Conservation (phyloP, 2,329 filamentous ascomycete species). For the Penicillium oxalicum region DNA sequence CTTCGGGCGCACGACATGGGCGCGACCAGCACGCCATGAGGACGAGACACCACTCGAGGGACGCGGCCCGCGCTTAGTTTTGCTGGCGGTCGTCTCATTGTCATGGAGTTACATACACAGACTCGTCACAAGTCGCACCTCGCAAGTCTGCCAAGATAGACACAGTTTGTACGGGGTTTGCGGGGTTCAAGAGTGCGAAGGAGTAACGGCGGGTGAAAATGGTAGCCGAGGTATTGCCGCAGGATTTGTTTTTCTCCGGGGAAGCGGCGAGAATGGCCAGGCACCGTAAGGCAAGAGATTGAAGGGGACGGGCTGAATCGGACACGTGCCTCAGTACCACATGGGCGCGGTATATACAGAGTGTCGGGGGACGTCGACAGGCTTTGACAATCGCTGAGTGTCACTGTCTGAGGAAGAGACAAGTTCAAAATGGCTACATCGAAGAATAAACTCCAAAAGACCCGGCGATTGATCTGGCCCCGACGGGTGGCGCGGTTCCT, state of each 20-base stretch:
- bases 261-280: background rate
- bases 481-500: slow-evolving; percentile 1
- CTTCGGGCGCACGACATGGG: slow-evolving; percentile 11
- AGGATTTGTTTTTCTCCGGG: slow-evolving; percentile 17
- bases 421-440: background rate
- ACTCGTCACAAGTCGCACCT: background rate
- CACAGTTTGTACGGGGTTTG: background rate
- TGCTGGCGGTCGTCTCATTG: slow-evolving; percentile 28
- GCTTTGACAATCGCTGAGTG: too few relatives aligned
- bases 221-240: slow-evolving; percentile 21
- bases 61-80: slow-evolving; percentile 28
- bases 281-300: too few relatives aligned
- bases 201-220: background rate
- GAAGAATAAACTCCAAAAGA: background rate
- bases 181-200: background rate
- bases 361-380: too few relatives aligned
- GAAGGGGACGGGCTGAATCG: too few relatives aligned
- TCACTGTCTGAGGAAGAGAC: too few relatives aligned
- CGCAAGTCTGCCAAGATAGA: too few relatives aligned
- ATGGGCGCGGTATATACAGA: too few relatives aligned
- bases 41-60: slow-evolving; percentile 21
- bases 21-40: slow-evolving; percentile 15
- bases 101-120: slow-evolving; percentile 1
- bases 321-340: too few relatives aligned
- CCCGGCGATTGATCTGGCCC: background rate